These are phyloP conservation scores for Oehlia diaphana DNA, from an alignment of 192 early-diverging fungal species.

Conservation along the genomic window DNA sequence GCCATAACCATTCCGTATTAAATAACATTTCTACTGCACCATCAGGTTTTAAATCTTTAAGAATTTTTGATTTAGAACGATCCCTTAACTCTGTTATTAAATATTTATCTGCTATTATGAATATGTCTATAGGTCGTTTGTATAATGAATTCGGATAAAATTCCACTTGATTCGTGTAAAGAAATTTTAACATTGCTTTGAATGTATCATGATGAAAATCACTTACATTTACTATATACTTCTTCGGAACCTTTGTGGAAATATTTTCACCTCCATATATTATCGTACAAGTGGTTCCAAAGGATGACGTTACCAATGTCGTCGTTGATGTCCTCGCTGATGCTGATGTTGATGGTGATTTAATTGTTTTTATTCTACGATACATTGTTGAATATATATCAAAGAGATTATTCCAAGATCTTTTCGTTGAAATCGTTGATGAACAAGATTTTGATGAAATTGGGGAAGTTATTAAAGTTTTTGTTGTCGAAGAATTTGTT, in stretches of 20 bases:
- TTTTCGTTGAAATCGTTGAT: neutral
- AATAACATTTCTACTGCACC: neutral
- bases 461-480: neutral
- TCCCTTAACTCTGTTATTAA: slow-evolving; percentile 10
- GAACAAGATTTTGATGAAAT: neutral
- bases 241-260: neutral
- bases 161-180: slow-evolving; percentile 22
- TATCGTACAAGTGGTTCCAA: neutral
- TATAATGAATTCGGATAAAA: neutral
- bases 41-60: neutral
- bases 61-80: slow-evolving; percentile 9
- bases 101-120: slow-evolving; percentile 26
- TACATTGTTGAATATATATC: neutral
- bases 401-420: neutral
- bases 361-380: neutral
- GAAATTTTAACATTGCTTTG: slow-evolving; percentile 1
- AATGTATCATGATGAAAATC: slow-evolving; percentile 27
- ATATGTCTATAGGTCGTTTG: neutral
- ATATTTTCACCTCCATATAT: neutral
- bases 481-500: neutral
- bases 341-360: too few relatives aligned
- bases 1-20: neutral
- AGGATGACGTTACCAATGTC: neutral
- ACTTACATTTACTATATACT: neutral
- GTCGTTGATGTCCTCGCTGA: too few relatives aligned